Evolutionary conservation across 192 early-diverging fungal genomes (phyloP).

Genomic region (Coemansia sp.): DNA sequence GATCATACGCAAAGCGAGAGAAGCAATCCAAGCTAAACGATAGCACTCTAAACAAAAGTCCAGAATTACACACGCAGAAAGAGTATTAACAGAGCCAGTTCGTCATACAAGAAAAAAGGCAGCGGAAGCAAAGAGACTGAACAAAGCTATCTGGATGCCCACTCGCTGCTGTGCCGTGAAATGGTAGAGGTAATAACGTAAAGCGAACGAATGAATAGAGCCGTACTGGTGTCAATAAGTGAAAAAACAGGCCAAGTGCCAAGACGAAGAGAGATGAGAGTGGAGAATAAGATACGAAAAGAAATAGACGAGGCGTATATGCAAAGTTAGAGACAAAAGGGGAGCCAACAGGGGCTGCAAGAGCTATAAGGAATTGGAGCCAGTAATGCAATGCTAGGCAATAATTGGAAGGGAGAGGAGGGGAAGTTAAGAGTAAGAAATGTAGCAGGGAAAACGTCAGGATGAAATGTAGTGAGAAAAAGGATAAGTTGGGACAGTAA

Average conservation of each 20-base stretch:
- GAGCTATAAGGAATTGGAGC: constrained; percentile 2
- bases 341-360: constrained; percentile 10
- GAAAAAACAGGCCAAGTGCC: constrained; percentile 2
- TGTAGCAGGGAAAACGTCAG: constrained; percentile 3
- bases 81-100: constrained; percentile 10
- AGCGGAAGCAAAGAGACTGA: not conserved
- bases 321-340: constrained; percentile 2
- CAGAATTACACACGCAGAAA: not conserved
- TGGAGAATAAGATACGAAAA: not conserved
- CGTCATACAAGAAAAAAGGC: not conserved
- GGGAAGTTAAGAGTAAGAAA: constrained; percentile 6
- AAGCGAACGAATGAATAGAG: constrained; percentile 1
- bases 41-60: not conserved
- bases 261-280: not conserved
- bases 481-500: constrained; percentile 13
- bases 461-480: constrained; percentile 15
- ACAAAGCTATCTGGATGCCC: not conserved
- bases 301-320: constrained; percentile 1
- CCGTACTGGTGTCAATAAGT: constrained; percentile 1
- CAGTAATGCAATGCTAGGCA: constrained; percentile 12
- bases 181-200: constrained; percentile 9
- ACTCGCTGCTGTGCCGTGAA: not conserved
- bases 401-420: constrained; percentile 5
- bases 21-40: not conserved
- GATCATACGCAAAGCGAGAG: constrained; percentile 20